These are phyloP conservation scores for Coprinopsis strossmayeri DNA, from an alignment of 768 basidiomycete genomes.

Conservation along the genomic window DNA sequence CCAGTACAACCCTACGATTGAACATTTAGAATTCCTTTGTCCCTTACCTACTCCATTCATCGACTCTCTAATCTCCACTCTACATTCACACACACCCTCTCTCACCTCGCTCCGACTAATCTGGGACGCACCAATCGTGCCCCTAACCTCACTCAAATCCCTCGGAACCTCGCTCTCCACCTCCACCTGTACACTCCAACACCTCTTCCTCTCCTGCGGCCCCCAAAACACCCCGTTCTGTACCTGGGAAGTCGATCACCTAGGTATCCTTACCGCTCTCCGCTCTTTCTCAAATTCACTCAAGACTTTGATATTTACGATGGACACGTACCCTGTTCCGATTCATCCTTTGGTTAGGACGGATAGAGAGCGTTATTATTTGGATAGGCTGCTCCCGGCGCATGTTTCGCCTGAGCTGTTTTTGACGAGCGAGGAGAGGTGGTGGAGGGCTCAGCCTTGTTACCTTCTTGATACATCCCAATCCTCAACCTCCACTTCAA, in stretches of 20 bases:
- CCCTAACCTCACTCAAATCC: neutral
- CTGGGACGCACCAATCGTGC: neutral
- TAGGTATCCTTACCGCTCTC: neutral
- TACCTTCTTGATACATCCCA: neutral
- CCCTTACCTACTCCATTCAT: neutral
- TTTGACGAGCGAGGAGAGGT: neutral
- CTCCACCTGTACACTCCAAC: neutral
- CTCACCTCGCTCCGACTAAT: neutral
- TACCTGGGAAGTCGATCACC: neutral
- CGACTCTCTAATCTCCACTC: neutral
- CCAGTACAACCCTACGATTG: neutral
- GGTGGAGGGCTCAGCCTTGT: neutral
- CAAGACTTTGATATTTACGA: slow-evolving; percentile 1
- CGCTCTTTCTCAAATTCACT: neutral
- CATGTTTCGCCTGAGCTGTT: neutral
- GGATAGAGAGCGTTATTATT: neutral
- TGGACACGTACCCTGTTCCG: slow-evolving; percentile 1
- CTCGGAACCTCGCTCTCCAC: too few relatives aligned
- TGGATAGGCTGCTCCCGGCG: neutral
- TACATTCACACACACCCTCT: neutral
- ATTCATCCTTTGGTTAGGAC: neutral
- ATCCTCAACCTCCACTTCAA: neutral
- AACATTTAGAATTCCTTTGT: neutral
- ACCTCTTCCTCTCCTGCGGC: neutral
- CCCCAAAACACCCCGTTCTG: neutral